A percentile compares a stretch with the other conserved stretches of the same genome.
phyloP scores from a whole-genome alignment of 768 basidiomycete species.

The Clavulina sp. region DNA sequence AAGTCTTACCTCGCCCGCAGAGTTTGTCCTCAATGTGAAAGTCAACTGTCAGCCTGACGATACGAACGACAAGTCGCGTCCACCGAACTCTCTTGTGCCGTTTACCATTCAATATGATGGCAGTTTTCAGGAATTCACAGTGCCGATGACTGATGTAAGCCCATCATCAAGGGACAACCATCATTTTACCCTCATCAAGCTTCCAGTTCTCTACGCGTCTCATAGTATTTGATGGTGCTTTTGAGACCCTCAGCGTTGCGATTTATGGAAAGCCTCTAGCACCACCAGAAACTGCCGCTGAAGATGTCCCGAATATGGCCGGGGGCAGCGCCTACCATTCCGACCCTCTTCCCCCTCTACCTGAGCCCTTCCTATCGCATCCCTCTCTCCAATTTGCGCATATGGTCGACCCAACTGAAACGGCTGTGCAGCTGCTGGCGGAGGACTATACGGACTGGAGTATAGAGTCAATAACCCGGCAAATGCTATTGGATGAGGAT shows the following conservation, averaged over 20 bases:
- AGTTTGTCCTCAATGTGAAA: conserved; percentile 1
- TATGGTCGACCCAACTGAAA: too few species aligned
- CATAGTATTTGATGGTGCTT: conserved; percentile 6
- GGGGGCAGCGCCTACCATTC: too few species aligned
- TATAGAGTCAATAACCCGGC: too few species aligned
- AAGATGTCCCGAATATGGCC: too few species aligned
- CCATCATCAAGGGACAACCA: neutral
- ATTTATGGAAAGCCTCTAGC: conserved; percentile 10
- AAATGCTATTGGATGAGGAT: too few species aligned
- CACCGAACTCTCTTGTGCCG: conserved; percentile 7
- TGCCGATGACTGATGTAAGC: neutral
- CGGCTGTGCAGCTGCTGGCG: too few species aligned
- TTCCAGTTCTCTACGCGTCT: conserved; percentile 8
- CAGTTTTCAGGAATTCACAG: neutral
- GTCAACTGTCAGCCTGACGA: neutral
- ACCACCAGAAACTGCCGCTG: too few species aligned
- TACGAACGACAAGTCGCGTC: neutral
- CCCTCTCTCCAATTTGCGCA: too few species aligned
- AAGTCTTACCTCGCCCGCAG: conserved; percentile 2
- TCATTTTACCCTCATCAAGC: neutral
- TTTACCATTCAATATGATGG: neutral
- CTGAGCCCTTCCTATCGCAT: too few species aligned
- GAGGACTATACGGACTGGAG: too few species aligned
- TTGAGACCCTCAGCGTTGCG: conserved; percentile 6
- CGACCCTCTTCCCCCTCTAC: too few species aligned